Evolutionary conservation across 352 stramenopile species (phyloP).

Genomic region (Phytophthora fragariae): DNA sequence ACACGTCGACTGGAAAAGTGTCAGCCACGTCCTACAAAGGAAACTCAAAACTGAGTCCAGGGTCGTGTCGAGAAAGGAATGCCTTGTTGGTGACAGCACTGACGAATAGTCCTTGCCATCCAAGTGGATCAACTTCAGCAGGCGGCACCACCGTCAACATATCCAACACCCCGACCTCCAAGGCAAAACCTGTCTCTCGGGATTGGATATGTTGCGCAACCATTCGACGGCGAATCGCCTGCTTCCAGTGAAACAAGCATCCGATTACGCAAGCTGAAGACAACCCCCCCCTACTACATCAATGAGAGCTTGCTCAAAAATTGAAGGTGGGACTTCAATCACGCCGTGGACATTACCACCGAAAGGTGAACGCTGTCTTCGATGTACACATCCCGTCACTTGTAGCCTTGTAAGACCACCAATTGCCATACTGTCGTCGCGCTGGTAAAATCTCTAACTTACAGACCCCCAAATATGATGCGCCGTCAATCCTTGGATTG

Average conservation of each 20-base stretch:
- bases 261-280: neutral
- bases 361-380: neutral
- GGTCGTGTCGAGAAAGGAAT: neutral
- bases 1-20: neutral
- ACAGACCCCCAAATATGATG: neutral
- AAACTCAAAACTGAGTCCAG: neutral
- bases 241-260: constrained; percentile 2
- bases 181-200: neutral
- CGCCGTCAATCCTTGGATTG: neutral
- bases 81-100: neutral
- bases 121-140: neutral
- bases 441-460: neutral
- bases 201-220: neutral
- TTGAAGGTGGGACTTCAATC: neutral
- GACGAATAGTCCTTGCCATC: too few species aligned
- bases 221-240: neutral
- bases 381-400: neutral
- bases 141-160: constrained; percentile 3
- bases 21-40: neutral
- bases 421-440: neutral
- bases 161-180: neutral
- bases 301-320: neutral
- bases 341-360: neutral
- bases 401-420: neutral
- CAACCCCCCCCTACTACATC: neutral